phyloP scores from a whole-genome alignment of 306 rosid genomes.

The Hippophae tibetana region DNA sequence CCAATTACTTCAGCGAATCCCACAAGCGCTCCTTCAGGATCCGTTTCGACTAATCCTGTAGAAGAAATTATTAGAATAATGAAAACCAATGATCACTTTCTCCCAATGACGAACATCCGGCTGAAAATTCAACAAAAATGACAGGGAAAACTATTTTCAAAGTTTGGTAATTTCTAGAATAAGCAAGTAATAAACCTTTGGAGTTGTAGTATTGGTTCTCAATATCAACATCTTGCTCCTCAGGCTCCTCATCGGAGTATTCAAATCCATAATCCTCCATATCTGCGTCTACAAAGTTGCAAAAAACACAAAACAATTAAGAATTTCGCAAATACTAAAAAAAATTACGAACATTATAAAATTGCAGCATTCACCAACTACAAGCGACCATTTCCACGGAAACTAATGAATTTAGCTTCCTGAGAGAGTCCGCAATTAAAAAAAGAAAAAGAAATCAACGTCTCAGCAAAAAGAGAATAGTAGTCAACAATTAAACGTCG shows the following conservation, averaged over 20 bases:
- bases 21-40: conserved; percentile 82
- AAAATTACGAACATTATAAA: neutral
- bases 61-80: no score
- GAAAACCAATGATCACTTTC: no score
- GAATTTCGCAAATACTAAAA: no score
- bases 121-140: neutral
- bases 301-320: neutral
- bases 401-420: no score
- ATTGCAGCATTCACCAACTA: no score
- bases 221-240: conserved; percentile 97
- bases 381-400: no score
- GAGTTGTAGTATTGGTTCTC: conserved; percentile 97
- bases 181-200: conserved; percentile 28
- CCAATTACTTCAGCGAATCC: conserved; percentile 81
- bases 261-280: conserved; percentile 99
- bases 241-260: conserved; percentile 98
- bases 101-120: neutral
- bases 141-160: neutral
- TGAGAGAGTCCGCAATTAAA: no score
- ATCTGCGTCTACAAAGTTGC: conserved; percentile 64
- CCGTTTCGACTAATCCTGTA: conserved; percentile 80
- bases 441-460: no score
- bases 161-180: no score
- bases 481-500: no score
- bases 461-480: no score